Evolutionary conservation across 2,329 filamentous ascomycete genomes (phyloP).

Genomic region (Hypoxylon sp.): DNA sequence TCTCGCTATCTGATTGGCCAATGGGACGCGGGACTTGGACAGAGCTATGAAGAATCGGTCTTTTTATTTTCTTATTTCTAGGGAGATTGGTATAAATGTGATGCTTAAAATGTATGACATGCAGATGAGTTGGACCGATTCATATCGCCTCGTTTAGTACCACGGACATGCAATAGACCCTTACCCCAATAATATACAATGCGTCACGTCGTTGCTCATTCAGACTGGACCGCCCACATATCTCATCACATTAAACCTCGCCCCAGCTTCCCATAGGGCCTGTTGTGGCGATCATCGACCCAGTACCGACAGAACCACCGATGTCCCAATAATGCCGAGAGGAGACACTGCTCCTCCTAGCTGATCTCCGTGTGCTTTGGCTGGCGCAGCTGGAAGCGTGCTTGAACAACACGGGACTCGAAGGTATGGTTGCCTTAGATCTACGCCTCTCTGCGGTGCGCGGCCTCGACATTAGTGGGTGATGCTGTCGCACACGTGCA

Average conservation of each 20-base stretch:
- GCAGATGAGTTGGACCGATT: constrained; percentile 36
- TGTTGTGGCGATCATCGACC: constrained; percentile 76
- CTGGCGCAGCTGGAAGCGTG: constrained; percentile 83
- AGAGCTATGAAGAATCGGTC: constrained; percentile 16
- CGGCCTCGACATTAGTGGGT: constrained; percentile 82
- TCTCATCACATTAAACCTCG: constrained; percentile 68
- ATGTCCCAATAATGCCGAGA: constrained; percentile 91
- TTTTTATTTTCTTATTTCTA: constrained; percentile 21
- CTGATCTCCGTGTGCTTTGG: constrained; percentile 84
- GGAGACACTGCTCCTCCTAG: constrained; percentile 76
- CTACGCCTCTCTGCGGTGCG: constrained; percentile 68
- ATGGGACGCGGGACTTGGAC: constrained; percentile 25
- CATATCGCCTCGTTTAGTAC: constrained; percentile 35
- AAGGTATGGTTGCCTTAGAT: constrained; percentile 69
- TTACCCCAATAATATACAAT: constrained; percentile 37
- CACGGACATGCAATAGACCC: constrained; percentile 17
- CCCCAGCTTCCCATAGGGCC: constrained; percentile 84
- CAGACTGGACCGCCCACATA: constrained; percentile 20
- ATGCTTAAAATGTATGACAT: constrained; percentile 33
- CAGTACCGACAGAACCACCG: constrained; percentile 83
- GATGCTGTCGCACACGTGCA: constrained; percentile 88
- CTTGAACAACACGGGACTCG: constrained; percentile 64
- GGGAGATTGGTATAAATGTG: constrained; percentile 30
- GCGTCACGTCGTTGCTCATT: constrained; percentile 36
- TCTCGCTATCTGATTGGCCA: constrained; percentile 41